Conservation (phyloP, 306 rosid species). For the Potentilla sterilis region DNA sequence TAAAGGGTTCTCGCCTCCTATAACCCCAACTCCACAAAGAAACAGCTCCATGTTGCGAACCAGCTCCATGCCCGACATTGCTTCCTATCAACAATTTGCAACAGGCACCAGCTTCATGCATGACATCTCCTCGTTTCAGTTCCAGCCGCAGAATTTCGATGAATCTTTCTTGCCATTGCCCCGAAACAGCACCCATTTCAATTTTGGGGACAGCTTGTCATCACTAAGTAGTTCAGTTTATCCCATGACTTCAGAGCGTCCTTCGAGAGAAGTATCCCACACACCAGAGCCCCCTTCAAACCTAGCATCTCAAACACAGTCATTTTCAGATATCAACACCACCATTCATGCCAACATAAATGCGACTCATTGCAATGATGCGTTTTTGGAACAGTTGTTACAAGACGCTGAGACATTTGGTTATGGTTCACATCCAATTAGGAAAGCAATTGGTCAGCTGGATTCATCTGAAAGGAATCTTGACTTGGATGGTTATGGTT, state of each 20-base stretch:
- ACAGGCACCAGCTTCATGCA: background rate
- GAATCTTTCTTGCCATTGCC: conserved; percentile 31
- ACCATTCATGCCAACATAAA: conserved; percentile 27
- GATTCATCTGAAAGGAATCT: conserved; percentile 43
- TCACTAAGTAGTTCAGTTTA: conserved; percentile 16
- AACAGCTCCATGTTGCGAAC: background rate
- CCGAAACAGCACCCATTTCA: conserved; percentile 35
- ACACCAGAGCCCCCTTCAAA: conserved; percentile 63
- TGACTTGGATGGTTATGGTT: conserved; percentile 36
- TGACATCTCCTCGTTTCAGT: conserved; percentile 37
- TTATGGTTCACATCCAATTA: conserved; percentile 26
- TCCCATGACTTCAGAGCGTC: conserved; percentile 50
- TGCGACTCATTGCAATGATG: conserved; percentile 23
- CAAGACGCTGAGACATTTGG: conserved; percentile 49
- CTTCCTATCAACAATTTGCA: conserved; percentile 31
- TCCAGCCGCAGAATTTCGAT: conserved; percentile 33
- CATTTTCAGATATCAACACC: conserved; percentile 19
- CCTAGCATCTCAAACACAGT: conserved; percentile 41
- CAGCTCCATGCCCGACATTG: conserved; percentile 19
- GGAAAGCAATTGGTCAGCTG: conserved; percentile 27
- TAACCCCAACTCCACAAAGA: conserved; percentile 19
- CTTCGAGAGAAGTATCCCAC: conserved; percentile 59
- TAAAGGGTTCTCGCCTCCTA: conserved; percentile 21
- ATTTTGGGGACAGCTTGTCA: conserved; percentile 17
- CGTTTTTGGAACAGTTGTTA: conserved; percentile 51